These are phyloP conservation scores for Cryptosporidium ryanae DNA, from an alignment of 169 alveolate species.

Conservation along the genomic window DNA sequence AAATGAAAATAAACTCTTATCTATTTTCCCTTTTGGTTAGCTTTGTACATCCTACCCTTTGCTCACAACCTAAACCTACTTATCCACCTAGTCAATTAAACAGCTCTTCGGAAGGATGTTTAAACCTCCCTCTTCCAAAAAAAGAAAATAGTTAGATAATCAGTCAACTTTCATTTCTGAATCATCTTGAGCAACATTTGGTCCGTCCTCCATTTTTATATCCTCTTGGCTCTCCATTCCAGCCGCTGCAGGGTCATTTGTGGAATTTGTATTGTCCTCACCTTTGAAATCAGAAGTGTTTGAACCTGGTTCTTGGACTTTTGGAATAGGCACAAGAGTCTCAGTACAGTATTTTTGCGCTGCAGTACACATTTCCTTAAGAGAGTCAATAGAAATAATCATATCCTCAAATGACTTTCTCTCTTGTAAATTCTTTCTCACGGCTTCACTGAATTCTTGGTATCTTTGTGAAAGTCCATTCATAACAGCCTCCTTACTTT, in stretches of 20 bases:
- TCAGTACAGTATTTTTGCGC: constrained; percentile 53
- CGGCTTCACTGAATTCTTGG: constrained; percentile 38
- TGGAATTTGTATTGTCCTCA: not conserved
- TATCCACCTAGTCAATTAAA: no score
- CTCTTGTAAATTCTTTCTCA: constrained; percentile 50
- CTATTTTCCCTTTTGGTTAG: no score
- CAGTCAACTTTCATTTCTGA: not conserved
- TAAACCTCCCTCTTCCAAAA: no score
- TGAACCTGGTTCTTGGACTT: not conserved
- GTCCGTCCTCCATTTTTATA: not conserved
- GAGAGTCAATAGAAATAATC: constrained; percentile 37
- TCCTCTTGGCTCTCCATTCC: constrained; percentile 1
- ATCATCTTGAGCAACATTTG: not conserved
- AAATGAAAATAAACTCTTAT: no score
- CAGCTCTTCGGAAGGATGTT: no score
- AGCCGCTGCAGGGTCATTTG: not conserved
- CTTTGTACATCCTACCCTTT: no score
- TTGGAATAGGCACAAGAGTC: constrained; percentile 39
- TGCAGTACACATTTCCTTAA: constrained; percentile 39
- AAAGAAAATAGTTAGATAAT: no score
- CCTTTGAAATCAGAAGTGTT: not conserved
- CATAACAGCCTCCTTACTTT: constrained; percentile 36
- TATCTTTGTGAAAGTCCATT: constrained; percentile 30
- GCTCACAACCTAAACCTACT: no score
- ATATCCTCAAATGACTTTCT: constrained; percentile 29